Conservation (phyloP, 2,329 filamentous ascomycete genomes). For the Penicillium polonicum region DNA sequence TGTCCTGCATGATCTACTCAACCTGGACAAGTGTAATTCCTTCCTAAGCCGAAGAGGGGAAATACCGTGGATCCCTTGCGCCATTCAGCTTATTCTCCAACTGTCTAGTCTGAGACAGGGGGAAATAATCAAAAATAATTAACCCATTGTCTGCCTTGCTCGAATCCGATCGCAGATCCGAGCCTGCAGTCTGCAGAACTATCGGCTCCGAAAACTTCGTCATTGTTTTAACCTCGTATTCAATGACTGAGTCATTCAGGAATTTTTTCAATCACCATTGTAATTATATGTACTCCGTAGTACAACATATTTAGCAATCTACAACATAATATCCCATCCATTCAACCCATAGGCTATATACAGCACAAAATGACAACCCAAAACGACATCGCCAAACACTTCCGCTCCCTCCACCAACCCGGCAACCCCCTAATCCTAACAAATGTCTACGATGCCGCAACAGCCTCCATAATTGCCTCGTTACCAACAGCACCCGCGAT, state of each 20-base stretch:
- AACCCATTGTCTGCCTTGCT: slow-evolving; percentile 9
- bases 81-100: slow-evolving; percentile 11
- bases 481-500: slow-evolving; percentile 40
- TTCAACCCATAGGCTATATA: background rate
- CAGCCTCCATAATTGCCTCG: slow-evolving; percentile 48
- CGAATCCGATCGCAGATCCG: slow-evolving; percentile 4
- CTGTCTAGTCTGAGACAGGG: slow-evolving; percentile 20
- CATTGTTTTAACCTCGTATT: background rate
- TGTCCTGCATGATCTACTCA: background rate
- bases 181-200: background rate
- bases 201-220: background rate
- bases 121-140: background rate
- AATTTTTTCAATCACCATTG: too few species aligned
- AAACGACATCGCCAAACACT: slow-evolving; percentile 9
- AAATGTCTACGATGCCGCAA: slow-evolving; percentile 57
- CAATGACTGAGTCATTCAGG: background rate
- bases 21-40: slow-evolving; percentile 2
- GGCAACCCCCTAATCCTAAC: slow-evolving; percentile 54
- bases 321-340: too few species aligned
- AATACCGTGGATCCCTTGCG: slow-evolving; percentile 22
- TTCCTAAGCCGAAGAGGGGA: background rate
- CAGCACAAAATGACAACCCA: slow-evolving; percentile 1
- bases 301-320: too few species aligned
- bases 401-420: slow-evolving; percentile 52
- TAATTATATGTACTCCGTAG: too few species aligned